A percentile compares a stretch with the other conserved stretches of the same genome.
These are phyloP conservation scores for Rugonectria rugulosa DNA, from an alignment of 2,329 filamentous ascomycete genomes.

Conservation along the genomic window DNA sequence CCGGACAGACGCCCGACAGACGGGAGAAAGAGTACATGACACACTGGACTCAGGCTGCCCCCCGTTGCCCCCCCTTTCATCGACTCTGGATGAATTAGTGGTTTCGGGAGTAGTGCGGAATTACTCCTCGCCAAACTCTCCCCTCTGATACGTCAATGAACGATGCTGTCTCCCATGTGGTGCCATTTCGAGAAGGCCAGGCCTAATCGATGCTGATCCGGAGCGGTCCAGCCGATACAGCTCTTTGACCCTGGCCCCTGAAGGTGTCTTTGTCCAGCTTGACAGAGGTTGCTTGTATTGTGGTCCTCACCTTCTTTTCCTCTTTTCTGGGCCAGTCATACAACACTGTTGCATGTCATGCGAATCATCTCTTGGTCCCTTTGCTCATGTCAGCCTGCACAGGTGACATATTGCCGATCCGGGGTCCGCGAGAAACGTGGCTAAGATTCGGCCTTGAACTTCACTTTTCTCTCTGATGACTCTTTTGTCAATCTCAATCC, in stretches of 20 bases:
- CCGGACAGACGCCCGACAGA: not conserved
- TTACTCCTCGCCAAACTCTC: not conserved
- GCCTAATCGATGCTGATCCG: slow-evolving; percentile 3
- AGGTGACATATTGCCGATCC: slow-evolving; percentile 32
- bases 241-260: not conserved
- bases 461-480: not conserved
- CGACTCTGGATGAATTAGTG: not conserved
- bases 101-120: not conserved
- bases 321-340: not conserved
- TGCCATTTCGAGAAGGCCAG: slow-evolving; percentile 4
- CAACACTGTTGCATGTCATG: no score
- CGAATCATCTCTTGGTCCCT: not conserved
- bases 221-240: not conserved
- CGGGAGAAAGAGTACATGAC: no score
- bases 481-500: not conserved
- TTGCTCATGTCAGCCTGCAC: slow-evolving; percentile 10
- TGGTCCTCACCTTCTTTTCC: not conserved
- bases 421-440: slow-evolving; percentile 10
- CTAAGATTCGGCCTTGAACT: not conserved
- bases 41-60: no score
- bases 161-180: not conserved
- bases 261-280: not conserved
- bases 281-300: not conserved
- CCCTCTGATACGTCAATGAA: not conserved
- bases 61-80: not conserved